Evolutionary conservation across 148 eudicot genomes (phyloP).

Genomic region (Rhododendron griersonianum): DNA sequence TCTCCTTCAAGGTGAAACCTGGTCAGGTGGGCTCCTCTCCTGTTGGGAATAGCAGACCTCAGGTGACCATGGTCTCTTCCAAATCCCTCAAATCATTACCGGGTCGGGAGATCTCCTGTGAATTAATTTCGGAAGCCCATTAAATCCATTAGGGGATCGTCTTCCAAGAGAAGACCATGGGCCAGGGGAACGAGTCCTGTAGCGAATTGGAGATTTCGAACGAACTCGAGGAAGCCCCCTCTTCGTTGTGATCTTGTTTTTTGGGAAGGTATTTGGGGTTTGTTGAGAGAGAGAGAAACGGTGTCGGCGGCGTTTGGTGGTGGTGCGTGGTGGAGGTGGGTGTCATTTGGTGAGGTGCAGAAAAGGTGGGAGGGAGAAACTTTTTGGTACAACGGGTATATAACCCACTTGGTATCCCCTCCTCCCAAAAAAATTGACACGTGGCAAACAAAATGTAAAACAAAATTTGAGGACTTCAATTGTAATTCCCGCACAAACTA

Average conservation of each 20-base stretch:
- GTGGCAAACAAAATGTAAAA: too few relatives aligned
- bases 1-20: conserved; percentile 24
- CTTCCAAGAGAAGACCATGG: conserved; percentile 36
- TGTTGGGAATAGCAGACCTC: conserved; percentile 19
- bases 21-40: conserved; percentile 27
- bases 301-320: too few relatives aligned
- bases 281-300: too few relatives aligned
- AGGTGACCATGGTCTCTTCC: conserved; percentile 21
- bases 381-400: too few relatives aligned
- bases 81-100: conserved; percentile 24
- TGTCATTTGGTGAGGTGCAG: too few relatives aligned
- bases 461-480: too few relatives aligned
- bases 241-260: conserved; percentile 12
- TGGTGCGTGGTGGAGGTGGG: too few relatives aligned
- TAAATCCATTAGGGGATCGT: conserved; percentile 29
- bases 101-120: conserved; percentile 24
- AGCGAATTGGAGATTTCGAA: conserved; percentile 37
- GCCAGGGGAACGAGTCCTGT: conserved; percentile 27
- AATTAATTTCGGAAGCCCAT: conserved; percentile 16
- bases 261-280: too few relatives aligned
- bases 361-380: too few relatives aligned
- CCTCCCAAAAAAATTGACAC: too few relatives aligned
- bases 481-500: too few relatives aligned
- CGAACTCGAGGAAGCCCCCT: conserved; percentile 17
- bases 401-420: too few relatives aligned